A percentile compares a stretch with the other conserved stretches of the same genome.
Conservation (phyloP, 2,329 filamentous ascomycete species). For the Aureobasidium sp. region DNA sequence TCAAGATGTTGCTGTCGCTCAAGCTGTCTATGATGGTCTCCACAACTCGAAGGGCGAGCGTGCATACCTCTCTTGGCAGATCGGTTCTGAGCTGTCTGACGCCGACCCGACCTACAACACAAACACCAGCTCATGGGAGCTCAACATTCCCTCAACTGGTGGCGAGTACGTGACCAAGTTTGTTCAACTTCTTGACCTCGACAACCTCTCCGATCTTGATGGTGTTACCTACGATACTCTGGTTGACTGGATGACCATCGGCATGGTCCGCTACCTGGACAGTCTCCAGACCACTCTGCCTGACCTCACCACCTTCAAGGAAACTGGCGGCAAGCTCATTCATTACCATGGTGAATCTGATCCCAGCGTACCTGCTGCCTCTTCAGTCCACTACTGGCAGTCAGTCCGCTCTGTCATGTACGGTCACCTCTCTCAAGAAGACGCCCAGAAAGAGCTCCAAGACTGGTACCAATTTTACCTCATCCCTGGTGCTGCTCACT, state of each 20-base stretch:
- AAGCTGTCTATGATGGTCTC: slow-evolving; percentile 31
- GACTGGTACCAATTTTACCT: slow-evolving; percentile 50
- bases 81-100: slow-evolving; percentile 25
- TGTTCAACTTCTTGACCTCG: slow-evolving; percentile 31
- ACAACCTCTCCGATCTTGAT: slow-evolving; percentile 36
- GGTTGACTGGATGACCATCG: slow-evolving; percentile 44
- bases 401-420: slow-evolving; percentile 46
- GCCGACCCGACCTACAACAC: slow-evolving; percentile 28
- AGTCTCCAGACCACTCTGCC: slow-evolving; percentile 46
- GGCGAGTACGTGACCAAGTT: slow-evolving; percentile 36
- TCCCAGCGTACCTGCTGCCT: slow-evolving; percentile 42
- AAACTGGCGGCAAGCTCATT: slow-evolving; percentile 46
- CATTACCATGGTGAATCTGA: slow-evolving; percentile 53
- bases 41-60: slow-evolving; percentile 31
- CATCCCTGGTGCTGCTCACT: slow-evolving; percentile 46
- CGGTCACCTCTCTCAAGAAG: not conserved
- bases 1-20: slow-evolving; percentile 25
- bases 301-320: slow-evolving; percentile 43
- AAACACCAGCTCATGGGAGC: slow-evolving; percentile 24
- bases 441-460: slow-evolving; percentile 27
- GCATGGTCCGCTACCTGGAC: slow-evolving; percentile 41
- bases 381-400: slow-evolving; percentile 48
- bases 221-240: slow-evolving; percentile 49
- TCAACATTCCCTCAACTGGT: slow-evolving; percentile 26
- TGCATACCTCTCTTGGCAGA: slow-evolving; percentile 33